Evolutionary conservation across 768 basidiomycete species (phyloP).

Genomic region (Brasilioporus rufonigricans): DNA sequence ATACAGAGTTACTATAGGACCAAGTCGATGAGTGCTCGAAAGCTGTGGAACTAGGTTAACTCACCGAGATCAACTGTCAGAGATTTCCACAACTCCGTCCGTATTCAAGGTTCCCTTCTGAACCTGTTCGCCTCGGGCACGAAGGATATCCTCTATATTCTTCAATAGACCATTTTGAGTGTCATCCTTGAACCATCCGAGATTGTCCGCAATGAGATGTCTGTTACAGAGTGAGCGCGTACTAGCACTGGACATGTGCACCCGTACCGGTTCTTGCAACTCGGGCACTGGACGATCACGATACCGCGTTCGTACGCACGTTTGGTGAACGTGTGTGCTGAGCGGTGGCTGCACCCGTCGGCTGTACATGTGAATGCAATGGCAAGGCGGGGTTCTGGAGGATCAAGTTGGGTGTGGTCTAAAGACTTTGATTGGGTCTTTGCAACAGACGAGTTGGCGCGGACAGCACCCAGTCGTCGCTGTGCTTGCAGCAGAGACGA

Average conservation of each 20-base stretch:
- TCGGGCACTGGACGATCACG: slow-evolving; percentile 89
- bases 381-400: slow-evolving; percentile 60
- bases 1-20: background rate
- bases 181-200: slow-evolving; percentile 89
- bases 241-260: background rate
- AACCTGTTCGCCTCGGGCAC: slow-evolving; percentile 76
- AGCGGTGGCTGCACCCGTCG: slow-evolving; percentile 67
- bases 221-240: slow-evolving; percentile 33
- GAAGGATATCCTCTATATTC: slow-evolving; percentile 82
- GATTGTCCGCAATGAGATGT: slow-evolving; percentile 85
- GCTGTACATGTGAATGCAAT: slow-evolving; percentile 90
- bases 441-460: slow-evolving; percentile 16
- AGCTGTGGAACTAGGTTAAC: background rate
- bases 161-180: slow-evolving; percentile 68
- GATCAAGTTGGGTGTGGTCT: slow-evolving; percentile 31
- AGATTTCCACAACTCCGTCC: slow-evolving; percentile 55
- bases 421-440: background rate
- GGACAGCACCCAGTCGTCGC: slow-evolving; percentile 32
- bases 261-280: slow-evolving; percentile 79
- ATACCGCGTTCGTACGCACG: slow-evolving; percentile 84
- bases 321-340: slow-evolving; percentile 85
- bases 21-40: background rate
- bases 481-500: slow-evolving; percentile 36
- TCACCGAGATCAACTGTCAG: slow-evolving; percentile 25
- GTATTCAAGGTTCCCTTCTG: slow-evolving; percentile 46